These are phyloP conservation scores for Eucalyptus viminalis DNA, from an alignment of 345 rosid genomes.

Conservation along the genomic window DNA sequence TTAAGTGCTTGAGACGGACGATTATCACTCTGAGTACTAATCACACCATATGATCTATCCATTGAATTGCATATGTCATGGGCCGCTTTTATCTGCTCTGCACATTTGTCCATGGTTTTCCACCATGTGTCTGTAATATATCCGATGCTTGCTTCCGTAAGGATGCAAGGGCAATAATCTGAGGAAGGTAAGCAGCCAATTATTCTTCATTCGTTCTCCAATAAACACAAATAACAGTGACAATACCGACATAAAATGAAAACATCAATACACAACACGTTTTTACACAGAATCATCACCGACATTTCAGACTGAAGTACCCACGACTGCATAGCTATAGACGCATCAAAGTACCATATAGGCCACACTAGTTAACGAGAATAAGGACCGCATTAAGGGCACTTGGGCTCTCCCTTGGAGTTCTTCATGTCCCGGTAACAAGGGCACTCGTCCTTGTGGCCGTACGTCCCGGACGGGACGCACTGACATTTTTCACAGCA, in stretches of 20 bases:
- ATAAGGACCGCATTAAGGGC: conserved; percentile 25
- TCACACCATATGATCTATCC: background rate
- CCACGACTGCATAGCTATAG: background rate
- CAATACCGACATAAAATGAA: background rate
- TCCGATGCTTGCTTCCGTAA: background rate
- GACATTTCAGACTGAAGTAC: background rate
- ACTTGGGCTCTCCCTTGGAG: conserved; percentile 43
- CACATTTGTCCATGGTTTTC: background rate
- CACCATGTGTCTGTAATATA: background rate
- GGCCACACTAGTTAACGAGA: background rate
- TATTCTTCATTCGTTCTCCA: background rate
- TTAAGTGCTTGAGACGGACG: background rate
- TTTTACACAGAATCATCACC: background rate
- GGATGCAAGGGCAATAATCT: background rate
- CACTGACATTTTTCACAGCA: conserved; percentile 63
- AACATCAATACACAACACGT: background rate
- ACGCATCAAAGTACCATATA: background rate
- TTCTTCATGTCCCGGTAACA: conserved; percentile 51
- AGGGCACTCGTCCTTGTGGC: conserved; percentile 56
- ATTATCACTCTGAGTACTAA: background rate
- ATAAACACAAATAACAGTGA: background rate
- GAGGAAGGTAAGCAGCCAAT: background rate
- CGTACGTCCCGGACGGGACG: conserved; percentile 78
- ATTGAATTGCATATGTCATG: background rate
- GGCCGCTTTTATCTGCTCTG: background rate